A percentile compares a stretch with the other conserved stretches of the same genome.
phyloP scores from a whole-genome alignment of 176 grass and related monocot species.

The Lolium rigidum region DNA sequence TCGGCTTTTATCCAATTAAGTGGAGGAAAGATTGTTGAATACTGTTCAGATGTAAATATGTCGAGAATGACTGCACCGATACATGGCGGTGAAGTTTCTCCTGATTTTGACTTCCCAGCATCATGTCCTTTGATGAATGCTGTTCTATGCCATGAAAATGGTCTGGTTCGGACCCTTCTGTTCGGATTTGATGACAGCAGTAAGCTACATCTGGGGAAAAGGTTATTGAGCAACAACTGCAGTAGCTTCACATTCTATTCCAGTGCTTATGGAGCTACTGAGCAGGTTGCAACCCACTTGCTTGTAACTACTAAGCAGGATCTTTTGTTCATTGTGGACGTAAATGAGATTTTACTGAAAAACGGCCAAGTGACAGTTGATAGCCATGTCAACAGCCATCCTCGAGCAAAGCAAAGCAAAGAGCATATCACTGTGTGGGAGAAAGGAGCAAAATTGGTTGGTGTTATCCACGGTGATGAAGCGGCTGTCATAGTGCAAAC shows the following conservation, averaged over 20 bases:
- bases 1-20: conserved; percentile 84
- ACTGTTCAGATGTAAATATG: conserved; percentile 58
- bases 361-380: conserved; percentile 51
- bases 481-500: conserved; percentile 94
- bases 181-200: conserved; percentile 90
- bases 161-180: conserved; percentile 55
- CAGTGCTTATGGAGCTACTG: conserved; percentile 51
- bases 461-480: conserved; percentile 94
- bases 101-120: conserved; percentile 56
- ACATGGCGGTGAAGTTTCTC: conserved; percentile 41
- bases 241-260: conserved; percentile 90
- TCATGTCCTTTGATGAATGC: conserved; percentile 86
- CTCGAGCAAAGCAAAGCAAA: conserved; percentile 62
- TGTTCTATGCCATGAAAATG: conserved; percentile 63
- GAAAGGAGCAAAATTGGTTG: conserved; percentile 84
- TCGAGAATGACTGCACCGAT: conserved; percentile 37
- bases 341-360: conserved; percentile 69
- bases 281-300: conserved; percentile 76
- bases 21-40: conserved; percentile 79
- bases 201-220: conserved; percentile 76
- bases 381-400: conserved; percentile 49
- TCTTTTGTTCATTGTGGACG: conserved; percentile 72
- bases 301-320: conserved; percentile 90
- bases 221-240: conserved; percentile 80
- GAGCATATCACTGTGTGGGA: conserved; percentile 87